phyloP scores from a whole-genome alignment of 306 rosid genomes.

The Lablab purpureus region DNA sequence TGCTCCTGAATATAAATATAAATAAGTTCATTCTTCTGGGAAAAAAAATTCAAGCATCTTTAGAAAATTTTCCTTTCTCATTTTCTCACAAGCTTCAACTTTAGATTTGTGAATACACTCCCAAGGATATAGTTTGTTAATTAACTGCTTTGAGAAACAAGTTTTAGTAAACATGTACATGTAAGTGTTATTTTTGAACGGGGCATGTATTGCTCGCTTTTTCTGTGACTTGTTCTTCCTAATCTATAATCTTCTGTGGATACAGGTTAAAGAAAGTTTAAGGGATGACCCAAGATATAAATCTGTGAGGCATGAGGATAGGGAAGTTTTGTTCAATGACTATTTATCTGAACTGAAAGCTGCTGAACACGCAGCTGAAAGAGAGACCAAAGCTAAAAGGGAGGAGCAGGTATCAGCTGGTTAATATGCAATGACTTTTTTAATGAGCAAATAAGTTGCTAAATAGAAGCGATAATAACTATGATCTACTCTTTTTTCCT shows the following conservation, averaged over 20 bases:
- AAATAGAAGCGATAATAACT: neutral
- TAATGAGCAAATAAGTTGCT: neutral
- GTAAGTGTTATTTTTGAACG: neutral
- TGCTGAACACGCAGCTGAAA: slow-evolving; percentile 73
- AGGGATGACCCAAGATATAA: slow-evolving; percentile 87
- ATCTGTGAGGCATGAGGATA: slow-evolving; percentile 85
- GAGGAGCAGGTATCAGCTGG: slow-evolving; percentile 81
- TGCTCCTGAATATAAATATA: neutral
- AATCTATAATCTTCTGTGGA: slow-evolving; percentile 48
- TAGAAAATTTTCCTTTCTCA: neutral
- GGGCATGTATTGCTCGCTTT: neutral
- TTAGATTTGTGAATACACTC: neutral
- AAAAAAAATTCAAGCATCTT: neutral
- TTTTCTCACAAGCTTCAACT: neutral
- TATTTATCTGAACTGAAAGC: slow-evolving; percentile 84
- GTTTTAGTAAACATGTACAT: neutral
- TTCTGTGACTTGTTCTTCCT: neutral
- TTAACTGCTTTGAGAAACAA: neutral
- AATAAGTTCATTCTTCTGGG: neutral
- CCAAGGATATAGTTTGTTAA: neutral
- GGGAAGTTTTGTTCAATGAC: slow-evolving; percentile 80
- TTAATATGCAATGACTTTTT: slow-evolving; percentile 20
- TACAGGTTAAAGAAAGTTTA: slow-evolving; percentile 85
- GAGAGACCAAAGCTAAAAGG: slow-evolving; percentile 80
- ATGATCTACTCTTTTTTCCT: neutral